Evolutionary conservation across 2,329 filamentous ascomycete species (phyloP), one percentile per base, ranked within the genome.

Genomic region (Teratosphaeria viscida): DNA sequence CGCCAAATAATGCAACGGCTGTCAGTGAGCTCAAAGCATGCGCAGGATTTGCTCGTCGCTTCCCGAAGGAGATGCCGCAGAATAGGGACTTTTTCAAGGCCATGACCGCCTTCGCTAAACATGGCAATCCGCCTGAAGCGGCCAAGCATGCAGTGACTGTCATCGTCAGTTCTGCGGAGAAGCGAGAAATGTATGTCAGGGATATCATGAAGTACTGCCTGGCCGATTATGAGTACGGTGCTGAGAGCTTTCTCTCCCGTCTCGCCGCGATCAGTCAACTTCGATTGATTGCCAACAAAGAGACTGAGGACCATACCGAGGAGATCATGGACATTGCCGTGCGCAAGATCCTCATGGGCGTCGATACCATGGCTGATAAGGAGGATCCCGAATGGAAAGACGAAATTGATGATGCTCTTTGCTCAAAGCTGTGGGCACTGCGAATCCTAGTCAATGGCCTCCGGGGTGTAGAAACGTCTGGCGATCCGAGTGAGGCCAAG

Each of bases 81-180:
- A 89, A 95, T 62, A 85, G 87, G 59, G 89, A 88, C 65, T 92
- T 97, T 67, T 80, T 85, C 35, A 85, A 94, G 68, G 87, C 90
- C 1, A 81, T 99, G 72, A 85, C 87, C 62, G 87, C 84, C 66
- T 97, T 94, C 72, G 89, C 92, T 1, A 80, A 92, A 23, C 88
- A 89, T 68, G 92, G 92, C 26, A 82, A 82, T 27, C 92, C 92
- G 2, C 83, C 89, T 11, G 86, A 87, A 70, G 89, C 90, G 8
- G 90, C 92, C 26, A 99, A 99, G 74, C 91, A 97, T 75, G 94
- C 94, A 0, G 85, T 97, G 55, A 92, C 90, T 32, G 91, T 99
- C 64, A 80, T 99, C 58, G 84, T 96, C 74, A 86, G 89, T 39
- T 86, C 86, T 10, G 79, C 85, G 26, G 85, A 92, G 56, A 84